A percentile compares a stretch with the other conserved stretches of the same genome.
phyloP scores from a whole-genome alignment of 225 moss, liverwort and hornwort species.

The Anthoceros angustus region DNA sequence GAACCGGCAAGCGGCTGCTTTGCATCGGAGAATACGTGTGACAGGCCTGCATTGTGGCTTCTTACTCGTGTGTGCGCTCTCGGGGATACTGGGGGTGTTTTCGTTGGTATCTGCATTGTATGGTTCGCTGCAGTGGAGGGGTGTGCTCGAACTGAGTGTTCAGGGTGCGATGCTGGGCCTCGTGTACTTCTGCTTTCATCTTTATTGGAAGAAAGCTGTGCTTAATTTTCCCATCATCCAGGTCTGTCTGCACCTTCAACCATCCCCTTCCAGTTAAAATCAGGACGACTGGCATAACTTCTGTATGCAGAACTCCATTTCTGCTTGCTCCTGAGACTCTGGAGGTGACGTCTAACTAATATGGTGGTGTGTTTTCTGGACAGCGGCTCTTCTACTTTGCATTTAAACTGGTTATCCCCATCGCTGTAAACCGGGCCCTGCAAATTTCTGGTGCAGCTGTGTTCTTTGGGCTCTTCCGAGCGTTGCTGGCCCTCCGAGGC shows the following conservation, averaged over 20 bases:
- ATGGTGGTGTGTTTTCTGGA: not conserved
- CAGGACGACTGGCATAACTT: not conserved
- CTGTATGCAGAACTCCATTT: not conserved
- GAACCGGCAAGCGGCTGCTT: slow-evolving; percentile 17
- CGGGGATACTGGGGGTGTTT: slow-evolving; percentile 42
- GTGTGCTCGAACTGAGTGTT: slow-evolving; percentile 21
- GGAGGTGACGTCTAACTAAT: not conserved
- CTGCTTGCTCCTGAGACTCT: not conserved
- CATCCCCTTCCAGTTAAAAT: not conserved
- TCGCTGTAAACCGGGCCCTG: slow-evolving; percentile 23
- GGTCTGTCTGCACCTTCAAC: slow-evolving; percentile 10
- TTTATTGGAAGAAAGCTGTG: slow-evolving; percentile 28
- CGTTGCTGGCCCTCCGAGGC: too few relatives aligned
- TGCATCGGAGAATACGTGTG: slow-evolving; percentile 28
- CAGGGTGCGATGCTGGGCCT: slow-evolving; percentile 54
- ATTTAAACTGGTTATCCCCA: slow-evolving; percentile 59
- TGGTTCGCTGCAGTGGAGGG: slow-evolving; percentile 12
- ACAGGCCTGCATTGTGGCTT: slow-evolving; percentile 28
- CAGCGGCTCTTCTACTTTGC: slow-evolving; percentile 57
- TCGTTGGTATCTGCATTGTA: slow-evolving; percentile 20
- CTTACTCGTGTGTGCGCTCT: slow-evolving; percentile 23
- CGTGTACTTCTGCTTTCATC: slow-evolving; percentile 34
- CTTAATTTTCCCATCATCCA: slow-evolving; percentile 62
- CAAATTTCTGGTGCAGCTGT: slow-evolving; percentile 35
- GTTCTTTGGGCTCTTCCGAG: not conserved